Base-by-base conservation (phyloP, 1,284 basidiomycete genomes). In the Coniferiporia sulphurascens region DNA sequence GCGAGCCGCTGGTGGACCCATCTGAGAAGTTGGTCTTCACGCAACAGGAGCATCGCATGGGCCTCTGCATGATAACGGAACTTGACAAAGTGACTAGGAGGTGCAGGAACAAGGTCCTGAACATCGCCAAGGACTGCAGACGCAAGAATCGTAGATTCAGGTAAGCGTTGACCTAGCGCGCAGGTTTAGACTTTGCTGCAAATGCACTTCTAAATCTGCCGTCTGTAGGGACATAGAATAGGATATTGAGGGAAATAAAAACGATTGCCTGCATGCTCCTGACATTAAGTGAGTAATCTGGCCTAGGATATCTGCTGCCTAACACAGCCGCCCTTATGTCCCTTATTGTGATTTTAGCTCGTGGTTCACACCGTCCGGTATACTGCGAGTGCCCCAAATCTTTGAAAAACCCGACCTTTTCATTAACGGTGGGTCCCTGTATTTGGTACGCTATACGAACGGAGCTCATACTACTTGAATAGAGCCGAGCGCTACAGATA, bases 201-300 rank as follows among this genome's bases (percentile, higher is more conserved):
- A 46, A 21, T n/a, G 8, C 15, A n/a, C 17, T 15, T 15, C 15
- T 17, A 46, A 46, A 1, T 27, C 12, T n/a, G 8, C 17, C 8
- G 3, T 21, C 19, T 46, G 15, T 56, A 79, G 78, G 63, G 80
- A 82, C 66, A 70, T 78, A 48, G 79, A 81, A 65, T 82, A 81
- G 62, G 79, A 82, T 62, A 66, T 81, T 0, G 78, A 79, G 61
- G 73, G 75, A 49, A 77, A 80, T 63, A 66, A 65, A 52, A 58
- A 71, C 2, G 66, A 73, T 17, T 81, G 79, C 66, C 67, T 81
- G n/a, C 71, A 76, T 53, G 74, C 75, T 7, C 67, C 78, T 1
- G 52, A 70, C n/a, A 27, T 27, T 27, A 9, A 46, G 59, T 64
- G 48, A 35, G 58, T 46, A 21, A 46, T 17, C 27, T 27, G 27